These are phyloP conservation scores for Sugiyamaella valdiviana DNA, from an alignment of 805 yeast species.

Conservation along the genomic window DNA sequence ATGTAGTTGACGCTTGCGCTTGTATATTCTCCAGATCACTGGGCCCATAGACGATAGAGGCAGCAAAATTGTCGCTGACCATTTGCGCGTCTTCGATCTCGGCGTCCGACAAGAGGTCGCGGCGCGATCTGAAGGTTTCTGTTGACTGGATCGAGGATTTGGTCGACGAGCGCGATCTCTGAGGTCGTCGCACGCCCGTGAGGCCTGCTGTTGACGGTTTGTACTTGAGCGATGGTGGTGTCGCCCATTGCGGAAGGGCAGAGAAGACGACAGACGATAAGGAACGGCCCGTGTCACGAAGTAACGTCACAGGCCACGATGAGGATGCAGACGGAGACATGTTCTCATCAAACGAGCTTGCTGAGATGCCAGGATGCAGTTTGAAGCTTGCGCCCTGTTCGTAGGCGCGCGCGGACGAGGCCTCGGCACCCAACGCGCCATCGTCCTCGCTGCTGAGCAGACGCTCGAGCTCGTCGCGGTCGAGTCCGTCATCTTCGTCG, in stretches of 20 bases:
- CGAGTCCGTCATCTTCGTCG: constrained; percentile 24
- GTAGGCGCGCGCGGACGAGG: background rate
- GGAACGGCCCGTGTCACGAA: constrained; percentile 1
- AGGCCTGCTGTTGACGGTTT: constrained; percentile 22
- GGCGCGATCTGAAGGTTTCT: constrained; percentile 21
- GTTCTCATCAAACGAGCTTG: background rate
- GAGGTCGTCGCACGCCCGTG: constrained; percentile 11
- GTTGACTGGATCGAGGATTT: constrained; percentile 19
- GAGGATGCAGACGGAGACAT: background rate
- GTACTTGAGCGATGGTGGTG: constrained; percentile 10
- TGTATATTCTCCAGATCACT: no score
- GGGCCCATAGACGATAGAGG: background rate
- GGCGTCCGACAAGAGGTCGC: constrained; percentile 21
- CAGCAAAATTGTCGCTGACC: constrained; percentile 22
- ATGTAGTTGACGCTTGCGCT: no score
- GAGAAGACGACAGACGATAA: constrained; percentile 8
- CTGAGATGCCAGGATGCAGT: background rate
- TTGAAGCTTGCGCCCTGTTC: constrained; percentile 1
- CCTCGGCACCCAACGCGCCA: constrained; percentile 4
- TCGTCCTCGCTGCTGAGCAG: constrained; percentile 17
- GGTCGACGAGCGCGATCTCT: constrained; percentile 20
- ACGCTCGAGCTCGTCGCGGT: constrained; percentile 24
- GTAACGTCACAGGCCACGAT: background rate
- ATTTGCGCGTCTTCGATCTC: constrained; percentile 24
- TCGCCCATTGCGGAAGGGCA: constrained; percentile 9